Evolutionary conservation across 2,329 filamentous ascomycete species (phyloP), one percentile per base, ranked within the genome.

Genomic region (Botrytis deweyae): DNA sequence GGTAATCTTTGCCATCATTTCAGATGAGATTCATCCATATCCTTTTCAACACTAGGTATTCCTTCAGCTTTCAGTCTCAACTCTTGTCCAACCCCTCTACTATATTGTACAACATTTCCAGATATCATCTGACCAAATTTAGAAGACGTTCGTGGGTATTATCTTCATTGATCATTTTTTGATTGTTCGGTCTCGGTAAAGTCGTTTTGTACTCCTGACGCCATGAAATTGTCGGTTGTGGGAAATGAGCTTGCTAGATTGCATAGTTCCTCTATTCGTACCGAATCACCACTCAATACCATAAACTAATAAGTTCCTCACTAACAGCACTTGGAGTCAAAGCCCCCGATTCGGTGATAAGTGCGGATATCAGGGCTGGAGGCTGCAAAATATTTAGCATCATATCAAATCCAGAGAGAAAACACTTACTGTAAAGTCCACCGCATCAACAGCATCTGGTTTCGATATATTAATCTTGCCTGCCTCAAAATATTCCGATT

Each of bases 261-360:
- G 49, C 9, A 38, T 9, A 42, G 49, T 25, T 29, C 38, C 38
- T 33, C 25, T 25, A 38, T 38, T 25, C 36, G 14, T 42, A 44
- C 14, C 18, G 4, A 58, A 42, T 42, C 18, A 20, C 66, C 33
- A 58, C 66, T 80, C 78, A 80, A 72, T 76, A 79, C 78, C 78
- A 81, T 55, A 82, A 75, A 72, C 78, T 81, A 78, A 93, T 90
- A 63, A 93, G 84, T 81, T 92, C 89, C 79, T 92, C 90, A 74
- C 90, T 90, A 49, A 93, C 91, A 40, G 91, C 91, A 73, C 88
- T 89, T 0, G 92, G 90, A 62, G 91, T 88, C 77, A 93, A 87
- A 67, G 93, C 88, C 64, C 92, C 92, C 69, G 89, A 90, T 81
- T 95, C 92, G 1, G 92, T 94, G 78, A 94, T 91, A 77, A 94